Evolutionary conservation across 73 alveolate genomes (phyloP), one percentile per base, ranked within the genome.

Genomic region (Durusdinium trenchii): DNA sequence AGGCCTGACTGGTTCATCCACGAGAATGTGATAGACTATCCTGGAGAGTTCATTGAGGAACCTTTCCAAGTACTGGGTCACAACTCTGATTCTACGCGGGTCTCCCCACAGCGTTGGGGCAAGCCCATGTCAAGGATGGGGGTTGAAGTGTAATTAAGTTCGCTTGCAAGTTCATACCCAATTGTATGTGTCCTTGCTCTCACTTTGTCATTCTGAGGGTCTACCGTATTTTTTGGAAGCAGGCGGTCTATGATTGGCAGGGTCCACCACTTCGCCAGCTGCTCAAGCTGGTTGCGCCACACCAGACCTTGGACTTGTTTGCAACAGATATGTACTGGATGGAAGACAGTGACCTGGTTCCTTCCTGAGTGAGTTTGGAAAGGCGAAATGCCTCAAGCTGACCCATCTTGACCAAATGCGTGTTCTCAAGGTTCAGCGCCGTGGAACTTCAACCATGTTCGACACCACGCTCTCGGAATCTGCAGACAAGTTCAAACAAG

Each of bases 101-200:
- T 81, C 69, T 45, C 91, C 3, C 91, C 91, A 18, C 91, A 81
- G 43, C 36, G 91, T 14, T 81, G 43, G 26, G 91, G 91, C 35
- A 81, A 81, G 46, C 91, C 91, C 35, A 81, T 81, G 91, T 30
- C n/a, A 20, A 43, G 91, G 91, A 3, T 73, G 85, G 52, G 9
- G 23, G 48, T 7, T 14, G 0, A 10, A 38, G 7, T 18, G 16
- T 12, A 6, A 40, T 75, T 57, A 57, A 7, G 6, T 3, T 3
- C n/a, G 2, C 40, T 35, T 75, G 54, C 23, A 3, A 73, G 2
- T 14, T 23, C 23, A 35, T 18, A 7, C 38, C 32, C 7, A 73
- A 36, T 3, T 36, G 48, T 73, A 36, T 1, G 23, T 7, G 10
- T 36, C 35, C 12, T 38, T 20, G 85, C 81, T 43, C 85, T 73